Evolutionary conservation across 345 rosid genomes (phyloP).

Genomic region (Sapria himalayana): DNA sequence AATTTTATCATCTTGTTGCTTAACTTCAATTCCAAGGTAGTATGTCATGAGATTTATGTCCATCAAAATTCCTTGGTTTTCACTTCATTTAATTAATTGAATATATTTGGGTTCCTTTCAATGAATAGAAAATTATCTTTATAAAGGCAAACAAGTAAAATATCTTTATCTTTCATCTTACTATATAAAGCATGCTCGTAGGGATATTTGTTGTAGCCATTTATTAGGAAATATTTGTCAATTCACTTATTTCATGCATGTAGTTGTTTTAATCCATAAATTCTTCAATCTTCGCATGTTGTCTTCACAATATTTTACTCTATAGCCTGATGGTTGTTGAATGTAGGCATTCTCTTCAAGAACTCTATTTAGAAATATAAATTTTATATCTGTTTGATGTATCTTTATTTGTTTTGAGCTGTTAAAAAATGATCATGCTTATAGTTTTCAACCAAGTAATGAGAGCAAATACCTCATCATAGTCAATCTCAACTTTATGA

Average conservation of each 20-base stretch:
- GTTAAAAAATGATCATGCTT: neutral
- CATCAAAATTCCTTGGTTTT: neutral
- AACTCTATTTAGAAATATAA: too few relatives aligned
- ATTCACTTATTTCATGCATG: neutral
- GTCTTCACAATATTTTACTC: neutral
- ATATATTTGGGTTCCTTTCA: neutral
- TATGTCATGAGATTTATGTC: too few relatives aligned
- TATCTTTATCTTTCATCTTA: neutral
- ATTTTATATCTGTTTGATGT: too few relatives aligned
- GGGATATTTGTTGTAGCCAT: neutral
- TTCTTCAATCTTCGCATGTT: neutral
- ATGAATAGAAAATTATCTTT: neutral
- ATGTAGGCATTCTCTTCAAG: neutral
- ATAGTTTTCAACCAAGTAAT: too few relatives aligned
- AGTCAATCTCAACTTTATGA: too few relatives aligned
- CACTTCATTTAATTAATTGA: neutral
- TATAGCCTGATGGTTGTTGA: neutral
- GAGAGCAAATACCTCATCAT: too few relatives aligned
- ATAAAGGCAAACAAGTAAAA: neutral
- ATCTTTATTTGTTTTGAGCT: neutral
- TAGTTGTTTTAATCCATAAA: neutral
- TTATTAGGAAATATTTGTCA: neutral
- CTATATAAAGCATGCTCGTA: neutral
- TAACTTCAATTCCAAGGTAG: too few relatives aligned
- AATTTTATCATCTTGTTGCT: too few relatives aligned